Evolutionary conservation across 2,329 filamentous ascomycete genomes (phyloP).

Genomic region (Amylocarpus encephaloides): DNA sequence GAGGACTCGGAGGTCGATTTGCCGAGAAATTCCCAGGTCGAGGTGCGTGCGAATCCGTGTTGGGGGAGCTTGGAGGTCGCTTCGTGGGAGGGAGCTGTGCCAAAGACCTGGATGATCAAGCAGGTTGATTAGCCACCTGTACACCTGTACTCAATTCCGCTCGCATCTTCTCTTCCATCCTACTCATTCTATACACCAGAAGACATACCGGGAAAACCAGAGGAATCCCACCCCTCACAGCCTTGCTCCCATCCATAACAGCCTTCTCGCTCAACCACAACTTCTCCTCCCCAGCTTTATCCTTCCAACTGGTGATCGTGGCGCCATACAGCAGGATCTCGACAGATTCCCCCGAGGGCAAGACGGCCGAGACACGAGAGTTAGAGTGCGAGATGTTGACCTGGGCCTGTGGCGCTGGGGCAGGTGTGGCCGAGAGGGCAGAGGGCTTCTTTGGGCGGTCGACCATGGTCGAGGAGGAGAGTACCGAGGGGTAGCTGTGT

Average conservation of each 20-base stretch:
- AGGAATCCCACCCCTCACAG: conserved; percentile 86
- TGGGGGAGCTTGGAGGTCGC: conserved; percentile 77
- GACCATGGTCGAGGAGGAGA: conserved; percentile 44
- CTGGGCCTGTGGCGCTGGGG: conserved; percentile 66
- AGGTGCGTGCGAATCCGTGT: conserved; percentile 90
- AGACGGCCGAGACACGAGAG: conserved; percentile 66
- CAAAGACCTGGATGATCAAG: conserved; percentile 63
- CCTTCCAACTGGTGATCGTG: conserved; percentile 91
- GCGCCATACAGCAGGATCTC: conserved; percentile 86
- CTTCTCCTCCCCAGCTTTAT: conserved; percentile 69
- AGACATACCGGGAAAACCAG: conserved; percentile 78
- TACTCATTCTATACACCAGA: neutral
- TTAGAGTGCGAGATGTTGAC: conserved; percentile 69
- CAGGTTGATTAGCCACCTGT: neutral
- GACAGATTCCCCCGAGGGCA: conserved; percentile 82
- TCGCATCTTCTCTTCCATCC: neutral
- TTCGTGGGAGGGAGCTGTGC: conserved; percentile 68
- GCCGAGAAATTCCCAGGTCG: conserved; percentile 88
- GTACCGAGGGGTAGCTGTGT: neutral
- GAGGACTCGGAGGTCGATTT: conserved; percentile 67
- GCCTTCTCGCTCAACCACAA: conserved; percentile 79
- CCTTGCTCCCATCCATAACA: conserved; percentile 77
- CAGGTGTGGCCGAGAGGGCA: conserved; percentile 67
- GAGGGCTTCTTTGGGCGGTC: conserved; percentile 80
- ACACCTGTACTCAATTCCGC: neutral